Evolutionary conservation across 2,329 filamentous ascomycete genomes (phyloP).

Genomic region (Paradendryphiella salina): DNA sequence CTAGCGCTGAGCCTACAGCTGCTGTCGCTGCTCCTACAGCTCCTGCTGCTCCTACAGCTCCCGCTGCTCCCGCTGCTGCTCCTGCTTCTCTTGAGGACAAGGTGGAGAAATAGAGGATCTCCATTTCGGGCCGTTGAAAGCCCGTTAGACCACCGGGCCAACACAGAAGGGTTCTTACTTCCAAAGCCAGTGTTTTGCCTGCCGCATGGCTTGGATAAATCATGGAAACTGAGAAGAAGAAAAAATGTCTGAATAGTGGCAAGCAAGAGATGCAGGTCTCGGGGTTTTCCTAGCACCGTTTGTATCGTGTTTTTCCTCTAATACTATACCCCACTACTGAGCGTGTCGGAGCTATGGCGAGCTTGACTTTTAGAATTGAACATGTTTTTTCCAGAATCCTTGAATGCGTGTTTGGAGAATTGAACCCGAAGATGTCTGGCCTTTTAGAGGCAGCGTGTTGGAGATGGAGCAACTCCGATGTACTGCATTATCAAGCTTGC

Average conservation of each 20-base stretch:
- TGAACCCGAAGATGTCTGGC: background rate
- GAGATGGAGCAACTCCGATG: background rate
- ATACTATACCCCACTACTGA: constrained; percentile 43
- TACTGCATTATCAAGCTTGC: constrained; percentile 1
- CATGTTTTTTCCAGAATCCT: background rate
- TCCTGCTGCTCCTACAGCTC: background rate
- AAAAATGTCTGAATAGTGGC: background rate
- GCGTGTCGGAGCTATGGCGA: constrained; percentile 13
- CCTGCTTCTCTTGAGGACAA: constrained; percentile 6
- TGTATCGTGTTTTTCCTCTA: constrained; percentile 28
- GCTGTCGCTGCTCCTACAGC: background rate
- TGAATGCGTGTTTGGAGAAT: too few species aligned
- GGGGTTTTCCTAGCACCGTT: constrained; percentile 5
- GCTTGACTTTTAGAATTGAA: constrained; percentile 1
- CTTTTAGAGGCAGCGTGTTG: background rate
- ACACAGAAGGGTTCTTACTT: too few species aligned
- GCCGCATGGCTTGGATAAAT: background rate
- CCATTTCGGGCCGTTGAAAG: background rate
- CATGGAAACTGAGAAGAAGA: background rate
- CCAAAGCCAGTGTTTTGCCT: background rate
- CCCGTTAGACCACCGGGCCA: background rate
- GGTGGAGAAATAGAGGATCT: constrained; percentile 3
- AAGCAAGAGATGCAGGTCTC: background rate
- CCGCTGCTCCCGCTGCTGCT: background rate
- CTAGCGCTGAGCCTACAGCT: background rate